Evolutionary conservation across 83 land plant species (phyloP).

Genomic region (Picea abies): DNA sequence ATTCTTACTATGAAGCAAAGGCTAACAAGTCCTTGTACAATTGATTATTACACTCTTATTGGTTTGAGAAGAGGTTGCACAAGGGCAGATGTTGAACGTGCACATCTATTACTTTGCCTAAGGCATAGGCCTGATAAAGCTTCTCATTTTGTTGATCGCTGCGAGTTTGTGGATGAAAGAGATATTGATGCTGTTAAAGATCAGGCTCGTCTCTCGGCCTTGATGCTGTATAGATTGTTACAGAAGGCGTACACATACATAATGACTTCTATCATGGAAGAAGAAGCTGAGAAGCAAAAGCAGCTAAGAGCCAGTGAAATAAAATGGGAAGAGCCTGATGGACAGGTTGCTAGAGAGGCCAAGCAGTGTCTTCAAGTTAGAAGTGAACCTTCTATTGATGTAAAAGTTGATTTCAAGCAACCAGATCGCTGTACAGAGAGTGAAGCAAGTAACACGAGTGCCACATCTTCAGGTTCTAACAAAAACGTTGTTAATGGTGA

Average conservation of each 20-base stretch:
- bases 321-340: conserved; percentile 21
- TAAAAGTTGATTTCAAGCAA: background rate
- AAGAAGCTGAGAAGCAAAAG: conserved; percentile 63
- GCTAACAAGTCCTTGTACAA: conserved; percentile 35
- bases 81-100: conserved; percentile 70
- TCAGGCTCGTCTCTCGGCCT: conserved; percentile 59
- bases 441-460: background rate
- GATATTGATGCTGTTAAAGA: conserved; percentile 65
- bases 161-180: conserved; percentile 56
- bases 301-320: conserved; percentile 29
- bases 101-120: conserved; percentile 56
- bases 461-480: background rate
- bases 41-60: conserved; percentile 63
- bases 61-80: conserved; percentile 66
- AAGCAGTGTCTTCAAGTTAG: background rate
- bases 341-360: background rate
- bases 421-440: conserved; percentile 3
- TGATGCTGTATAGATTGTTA: conserved; percentile 60
- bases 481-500: background rate
- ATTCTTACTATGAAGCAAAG: conserved; percentile 50
- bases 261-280: conserved; percentile 49
- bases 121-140: conserved; percentile 77
- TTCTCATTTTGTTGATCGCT: conserved; percentile 49
- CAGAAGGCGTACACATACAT: conserved; percentile 69
- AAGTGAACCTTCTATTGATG: background rate